Conservation (phyloP, 352 stramenopile genomes). For the Phytophthora litchii region DNA sequence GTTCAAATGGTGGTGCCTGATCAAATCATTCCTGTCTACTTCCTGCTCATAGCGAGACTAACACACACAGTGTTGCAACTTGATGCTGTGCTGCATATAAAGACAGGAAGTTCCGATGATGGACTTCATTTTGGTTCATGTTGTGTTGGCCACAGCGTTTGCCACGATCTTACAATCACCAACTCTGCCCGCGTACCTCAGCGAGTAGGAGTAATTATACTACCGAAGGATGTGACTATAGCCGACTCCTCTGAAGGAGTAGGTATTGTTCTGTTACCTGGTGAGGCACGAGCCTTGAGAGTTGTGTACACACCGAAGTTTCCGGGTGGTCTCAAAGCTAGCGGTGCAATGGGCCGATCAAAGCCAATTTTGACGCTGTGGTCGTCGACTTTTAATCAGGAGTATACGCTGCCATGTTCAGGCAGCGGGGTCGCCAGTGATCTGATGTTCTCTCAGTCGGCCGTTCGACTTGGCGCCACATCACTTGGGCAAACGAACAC, state of each 20-base stretch:
- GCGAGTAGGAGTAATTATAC: conserved; percentile 32
- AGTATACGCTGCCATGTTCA: conserved; percentile 39
- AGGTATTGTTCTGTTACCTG: conserved; percentile 37
- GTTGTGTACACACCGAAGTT: conserved; percentile 44
- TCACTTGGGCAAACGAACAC: conserved; percentile 45
- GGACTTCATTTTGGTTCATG: conserved; percentile 44
- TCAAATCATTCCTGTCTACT: conserved; percentile 51
- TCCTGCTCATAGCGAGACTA: conserved; percentile 42
- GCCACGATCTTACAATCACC: conserved; percentile 32
- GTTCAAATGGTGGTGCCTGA: conserved; percentile 66
- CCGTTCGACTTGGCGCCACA: conserved; percentile 43
- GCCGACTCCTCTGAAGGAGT: conserved; percentile 36
- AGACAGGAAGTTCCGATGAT: conserved; percentile 1
- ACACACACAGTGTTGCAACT: conserved; percentile 25
- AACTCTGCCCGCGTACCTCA: conserved; percentile 43
- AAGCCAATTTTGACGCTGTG: conserved; percentile 35
- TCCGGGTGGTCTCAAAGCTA: conserved; percentile 9
- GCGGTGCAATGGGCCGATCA: neutral
- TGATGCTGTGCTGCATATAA: conserved; percentile 8
- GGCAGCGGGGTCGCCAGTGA: conserved; percentile 35
- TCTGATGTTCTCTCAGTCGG: conserved; percentile 42
- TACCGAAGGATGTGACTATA: conserved; percentile 36
- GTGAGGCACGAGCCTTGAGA: conserved; percentile 30
- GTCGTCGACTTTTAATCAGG: conserved; percentile 47
- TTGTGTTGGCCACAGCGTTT: conserved; percentile 46